Evolutionary conservation across 176 grass and related monocot species (phyloP), one percentile per base, ranked within the genome.

Genomic region (Thinopyrum elongatum): DNA sequence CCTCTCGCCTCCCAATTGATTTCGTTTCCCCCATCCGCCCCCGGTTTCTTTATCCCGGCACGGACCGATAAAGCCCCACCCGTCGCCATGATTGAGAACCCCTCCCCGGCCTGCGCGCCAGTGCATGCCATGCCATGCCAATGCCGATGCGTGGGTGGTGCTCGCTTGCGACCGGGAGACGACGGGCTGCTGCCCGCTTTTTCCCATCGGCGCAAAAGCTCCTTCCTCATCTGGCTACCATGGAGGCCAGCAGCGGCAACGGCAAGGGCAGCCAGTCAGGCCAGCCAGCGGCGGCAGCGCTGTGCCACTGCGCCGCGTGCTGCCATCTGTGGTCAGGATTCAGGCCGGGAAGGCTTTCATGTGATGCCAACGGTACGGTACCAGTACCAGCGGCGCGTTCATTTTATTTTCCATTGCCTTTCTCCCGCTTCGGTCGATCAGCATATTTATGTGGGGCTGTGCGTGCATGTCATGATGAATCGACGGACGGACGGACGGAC

Each of bases 1-100:
- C 47, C 15, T 17, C 47, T 15, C 4, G 1, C 17, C 55, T 15
- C 28, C 15, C 80, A 69, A 80, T 87, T 90, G 80, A 91, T 91
- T 91, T 91, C 61, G 59, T 64, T 84, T 91, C 75, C 85, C 80
- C 89, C 85, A 87, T 87, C 61, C 22, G 16, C 70, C 49, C 17
- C 3, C 14, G 7, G 4, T 63, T 83, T 83, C 78, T 65, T 35
- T 51, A 26, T 17, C 16, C 60, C 46, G 75, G 34, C 34, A 1
- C 16, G 74, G 83, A 15, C 57, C 4, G 83, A 53, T 49, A 85
- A 77, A 79, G 83, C 16, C 21, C 69, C 73, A 70, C 17, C 36
- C 12, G 27, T 83, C 6, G 78, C 13, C 78, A 90, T 89, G 83
- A 86, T 89, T 82, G 69, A 51, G 55, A 22, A 22, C 7, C 13